Base-by-base conservation (phyloP, 129 eudicot genomes). In the Lactuca saligna region DNA sequence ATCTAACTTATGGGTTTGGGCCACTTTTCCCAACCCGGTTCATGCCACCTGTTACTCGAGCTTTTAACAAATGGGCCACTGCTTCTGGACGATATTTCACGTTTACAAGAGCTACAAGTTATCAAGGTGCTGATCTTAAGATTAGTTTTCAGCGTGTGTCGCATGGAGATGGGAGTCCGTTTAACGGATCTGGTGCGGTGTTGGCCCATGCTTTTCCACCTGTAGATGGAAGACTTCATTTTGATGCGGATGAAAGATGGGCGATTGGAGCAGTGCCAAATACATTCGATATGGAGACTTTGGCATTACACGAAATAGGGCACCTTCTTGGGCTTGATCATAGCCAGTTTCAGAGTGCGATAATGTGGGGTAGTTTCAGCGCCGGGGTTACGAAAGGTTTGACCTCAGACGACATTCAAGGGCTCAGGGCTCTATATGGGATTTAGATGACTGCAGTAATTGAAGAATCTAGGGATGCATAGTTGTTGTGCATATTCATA, bases 131-230 rank as follows among this genome's bases (percentile, higher is more conserved):
- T 20, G 77, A 77, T 44, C 4, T 79, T 46, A 61, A 63, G 71
- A 73, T 79, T 6, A 56, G 54, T 34, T 79, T 79, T 58, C 17
- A 29, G 4, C 59, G 75, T 3, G 13, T 65, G 39, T 17, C 35
- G 66, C 83, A 78, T 54, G 79, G 71, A 34, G 82, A 79, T 17
- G 79, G 79, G 17, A 12, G 4, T 5, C 79, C 83, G 13, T 79
- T 79, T 79, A 76, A 68, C 11, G 80, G 79, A 33, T 75, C 49
- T 1, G 80, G 80, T 66, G 83, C 79, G 15, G 71, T 54, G 31
- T 42, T 79, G 67, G 83, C 78, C n/a, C 80, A 73, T 61, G 70
- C 83, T 9, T 73, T 68, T 54, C 25, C 71, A 11, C 83, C 80
- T 10, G 67, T 67, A 13, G 61, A 74, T 49, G 83, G 83, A 51